phyloP scores from a whole-genome alignment of 352 stramenopile species.

The Thraustochytrium sp. region DNA sequence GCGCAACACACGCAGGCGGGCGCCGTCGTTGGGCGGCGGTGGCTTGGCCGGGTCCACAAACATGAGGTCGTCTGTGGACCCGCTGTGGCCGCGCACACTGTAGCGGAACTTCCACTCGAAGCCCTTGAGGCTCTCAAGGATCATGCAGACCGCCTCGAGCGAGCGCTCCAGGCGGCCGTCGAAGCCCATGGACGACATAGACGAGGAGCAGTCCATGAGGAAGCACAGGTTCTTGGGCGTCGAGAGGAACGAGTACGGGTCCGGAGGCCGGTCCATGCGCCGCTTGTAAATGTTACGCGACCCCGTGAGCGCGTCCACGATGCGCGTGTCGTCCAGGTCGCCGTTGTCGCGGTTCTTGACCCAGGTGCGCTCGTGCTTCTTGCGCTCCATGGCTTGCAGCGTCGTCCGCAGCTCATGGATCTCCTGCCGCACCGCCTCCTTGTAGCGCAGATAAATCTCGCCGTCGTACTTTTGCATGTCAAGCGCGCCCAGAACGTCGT shows the following conservation, averaged over 20 bases:
- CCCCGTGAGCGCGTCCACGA: conserved; percentile 85
- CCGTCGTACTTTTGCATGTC: conserved; percentile 72
- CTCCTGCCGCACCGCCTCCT: conserved; percentile 66
- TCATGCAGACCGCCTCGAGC: conserved; percentile 85
- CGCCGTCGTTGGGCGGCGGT: conserved; percentile 66
- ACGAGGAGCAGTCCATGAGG: conserved; percentile 84
- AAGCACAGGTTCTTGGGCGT: conserved; percentile 75
- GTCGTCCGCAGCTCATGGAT: conserved; percentile 63
- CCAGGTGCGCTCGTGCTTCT: conserved; percentile 77
- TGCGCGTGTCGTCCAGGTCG: conserved; percentile 85
- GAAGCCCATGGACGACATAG: conserved; percentile 84
- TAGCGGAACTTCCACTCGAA: conserved; percentile 81
- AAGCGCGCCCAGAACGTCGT: conserved; percentile 60
- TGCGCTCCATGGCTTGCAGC: conserved; percentile 54
- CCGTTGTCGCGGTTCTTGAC: conserved; percentile 80
- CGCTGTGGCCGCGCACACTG: conserved; percentile 62
- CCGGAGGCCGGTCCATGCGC: conserved; percentile 56
- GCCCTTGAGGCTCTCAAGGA: conserved; percentile 88
- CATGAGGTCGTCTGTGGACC: conserved; percentile 23
- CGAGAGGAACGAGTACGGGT: conserved; percentile 26
- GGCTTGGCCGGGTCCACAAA: conserved; percentile 3
- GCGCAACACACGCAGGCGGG: conserved; percentile 82
- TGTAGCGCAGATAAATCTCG: conserved; percentile 64
- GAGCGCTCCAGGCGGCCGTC: conserved; percentile 81
- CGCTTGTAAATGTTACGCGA: conserved; percentile 87